Evolutionary conservation across 2,329 filamentous ascomycete genomes (phyloP).

Genomic region (Calonectria fujianensis): DNA sequence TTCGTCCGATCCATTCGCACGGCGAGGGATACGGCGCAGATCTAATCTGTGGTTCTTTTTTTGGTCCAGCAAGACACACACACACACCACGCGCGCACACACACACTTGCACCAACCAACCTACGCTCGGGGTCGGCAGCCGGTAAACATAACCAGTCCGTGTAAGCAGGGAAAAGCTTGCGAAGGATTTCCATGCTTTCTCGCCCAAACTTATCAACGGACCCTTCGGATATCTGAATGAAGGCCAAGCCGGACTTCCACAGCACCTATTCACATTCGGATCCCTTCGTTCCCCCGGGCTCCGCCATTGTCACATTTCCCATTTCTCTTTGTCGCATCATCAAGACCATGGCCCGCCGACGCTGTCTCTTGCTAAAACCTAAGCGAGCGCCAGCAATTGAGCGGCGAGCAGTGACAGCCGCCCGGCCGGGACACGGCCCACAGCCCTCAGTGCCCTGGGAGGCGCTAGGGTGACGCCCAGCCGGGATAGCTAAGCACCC

Average conservation of each 20-base stretch:
- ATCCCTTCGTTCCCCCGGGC: background rate
- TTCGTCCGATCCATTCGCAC: constrained; percentile 20
- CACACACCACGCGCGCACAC: background rate
- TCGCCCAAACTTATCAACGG: background rate
- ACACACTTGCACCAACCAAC: background rate
- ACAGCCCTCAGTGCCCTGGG: constrained; percentile 36
- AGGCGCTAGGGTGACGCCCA: constrained; percentile 37
- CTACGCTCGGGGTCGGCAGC: constrained; percentile 19
- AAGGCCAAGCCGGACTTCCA: constrained; percentile 6
- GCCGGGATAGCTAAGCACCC: constrained; percentile 36
- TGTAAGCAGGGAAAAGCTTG: constrained; percentile 20
- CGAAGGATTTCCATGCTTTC: constrained; percentile 11
- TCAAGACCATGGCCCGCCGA: constrained; percentile 40
- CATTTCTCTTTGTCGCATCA: constrained; percentile 39
- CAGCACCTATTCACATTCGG: constrained; percentile 13
- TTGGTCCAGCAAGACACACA: background rate
- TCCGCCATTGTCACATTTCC: constrained; percentile 34
- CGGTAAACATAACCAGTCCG: constrained; percentile 11
- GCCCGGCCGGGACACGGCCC: constrained; percentile 49
- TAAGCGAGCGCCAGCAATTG: constrained; percentile 50
- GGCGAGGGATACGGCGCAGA: background rate
- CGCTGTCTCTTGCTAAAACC: constrained; percentile 36
- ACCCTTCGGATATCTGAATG: constrained; percentile 5
- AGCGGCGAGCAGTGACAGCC: constrained; percentile 51
- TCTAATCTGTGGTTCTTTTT: constrained; percentile 17